A percentile compares a stretch with the other conserved stretches of the same genome.
Conservation (phyloP, 805 yeast genomes). For the Ogataea angusta region DNA sequence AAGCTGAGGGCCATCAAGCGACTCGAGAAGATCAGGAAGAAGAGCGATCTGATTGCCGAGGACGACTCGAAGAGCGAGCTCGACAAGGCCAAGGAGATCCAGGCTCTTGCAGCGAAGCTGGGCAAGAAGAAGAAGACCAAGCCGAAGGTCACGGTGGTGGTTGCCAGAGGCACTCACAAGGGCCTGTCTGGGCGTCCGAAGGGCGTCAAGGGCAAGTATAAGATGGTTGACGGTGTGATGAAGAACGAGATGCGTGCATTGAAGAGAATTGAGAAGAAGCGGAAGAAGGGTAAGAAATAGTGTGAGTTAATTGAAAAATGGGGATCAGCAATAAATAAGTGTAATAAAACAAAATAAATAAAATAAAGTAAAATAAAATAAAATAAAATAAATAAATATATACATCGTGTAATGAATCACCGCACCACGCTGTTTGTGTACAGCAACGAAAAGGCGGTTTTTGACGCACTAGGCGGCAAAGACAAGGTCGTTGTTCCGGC, state of each 20-base stretch:
- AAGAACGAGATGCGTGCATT: slow-evolving; percentile 96
- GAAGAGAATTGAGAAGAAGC: slow-evolving; percentile 83
- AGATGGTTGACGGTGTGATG: slow-evolving; percentile 98
- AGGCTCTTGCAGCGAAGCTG: slow-evolving; percentile 76
- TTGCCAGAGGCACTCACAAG: slow-evolving; percentile 79
- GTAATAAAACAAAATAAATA: background rate
- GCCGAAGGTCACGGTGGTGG: slow-evolving; percentile 86
- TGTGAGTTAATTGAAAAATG: too few species aligned
- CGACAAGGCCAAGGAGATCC: slow-evolving; percentile 92
- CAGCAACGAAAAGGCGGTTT: slow-evolving; percentile 11
- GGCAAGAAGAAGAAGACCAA: slow-evolving; percentile 65
- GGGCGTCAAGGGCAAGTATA: slow-evolving; percentile 95
- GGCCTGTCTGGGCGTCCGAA: slow-evolving; percentile 93
- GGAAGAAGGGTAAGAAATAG: slow-evolving; percentile 39
- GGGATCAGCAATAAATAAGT: background rate
- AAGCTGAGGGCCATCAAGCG: slow-evolving; percentile 86
- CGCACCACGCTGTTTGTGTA: slow-evolving; percentile 22
- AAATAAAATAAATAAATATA: slow-evolving; percentile 3
- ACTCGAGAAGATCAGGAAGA: slow-evolving; percentile 85
- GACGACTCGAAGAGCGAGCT: slow-evolving; percentile 83
- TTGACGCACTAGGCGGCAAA: slow-evolving; percentile 13
- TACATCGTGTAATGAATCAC: slow-evolving; percentile 7
- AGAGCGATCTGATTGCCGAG: slow-evolving; percentile 86
- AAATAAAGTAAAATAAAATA: background rate
- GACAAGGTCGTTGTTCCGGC: slow-evolving; percentile 20